A percentile compares a stretch with the other conserved stretches of the same genome.
Evolutionary conservation across 2,329 filamentous ascomycete genomes (phyloP).

Genomic region (Coniochaeta sp.): DNA sequence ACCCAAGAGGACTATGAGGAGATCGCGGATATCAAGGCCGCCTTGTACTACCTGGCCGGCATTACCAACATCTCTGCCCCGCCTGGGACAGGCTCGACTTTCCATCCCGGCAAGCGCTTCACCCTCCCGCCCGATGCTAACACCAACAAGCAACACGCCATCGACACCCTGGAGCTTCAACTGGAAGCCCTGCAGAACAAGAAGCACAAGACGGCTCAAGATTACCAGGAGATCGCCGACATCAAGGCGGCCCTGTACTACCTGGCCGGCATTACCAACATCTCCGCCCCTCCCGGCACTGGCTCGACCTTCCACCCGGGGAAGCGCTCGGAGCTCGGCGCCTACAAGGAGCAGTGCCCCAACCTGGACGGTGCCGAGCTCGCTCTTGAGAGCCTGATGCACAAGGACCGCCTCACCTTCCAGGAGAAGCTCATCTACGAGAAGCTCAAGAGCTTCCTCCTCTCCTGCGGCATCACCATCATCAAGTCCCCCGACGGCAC

Average conservation of each 20-base stretch:
- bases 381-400: slow-evolving; percentile 13
- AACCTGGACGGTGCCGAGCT: slow-evolving; percentile 66
- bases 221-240: slow-evolving; percentile 12
- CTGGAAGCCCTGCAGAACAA: slow-evolving; percentile 16
- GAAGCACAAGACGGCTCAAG: slow-evolving; percentile 13
- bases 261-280: slow-evolving; percentile 12
- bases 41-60: slow-evolving; percentile 12
- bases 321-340: slow-evolving; percentile 12
- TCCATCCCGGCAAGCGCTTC: slow-evolving; percentile 16
- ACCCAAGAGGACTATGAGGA: slow-evolving; percentile 11
- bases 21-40: slow-evolving; percentile 14
- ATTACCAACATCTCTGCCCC: slow-evolving; percentile 13
- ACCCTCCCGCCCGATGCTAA: slow-evolving; percentile 13
- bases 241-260: slow-evolving; percentile 13
- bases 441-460: slow-evolving; percentile 16
- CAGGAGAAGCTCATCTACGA: slow-evolving; percentile 12
- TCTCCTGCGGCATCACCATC: slow-evolving; percentile 27
- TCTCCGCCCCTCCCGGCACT: slow-evolving; percentile 13
- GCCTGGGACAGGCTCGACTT: slow-evolving; percentile 12
- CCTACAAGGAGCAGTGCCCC: slow-evolving; percentile 51
- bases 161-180: slow-evolving; percentile 11
- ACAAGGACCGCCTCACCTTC: slow-evolving; percentile 9
- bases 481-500: slow-evolving; percentile 25
- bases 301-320: slow-evolving; percentile 15
- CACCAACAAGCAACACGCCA: slow-evolving; percentile 13